Base-by-base conservation (phyloP, 306 rosid genomes). In the Inga leiocalycina region DNA sequence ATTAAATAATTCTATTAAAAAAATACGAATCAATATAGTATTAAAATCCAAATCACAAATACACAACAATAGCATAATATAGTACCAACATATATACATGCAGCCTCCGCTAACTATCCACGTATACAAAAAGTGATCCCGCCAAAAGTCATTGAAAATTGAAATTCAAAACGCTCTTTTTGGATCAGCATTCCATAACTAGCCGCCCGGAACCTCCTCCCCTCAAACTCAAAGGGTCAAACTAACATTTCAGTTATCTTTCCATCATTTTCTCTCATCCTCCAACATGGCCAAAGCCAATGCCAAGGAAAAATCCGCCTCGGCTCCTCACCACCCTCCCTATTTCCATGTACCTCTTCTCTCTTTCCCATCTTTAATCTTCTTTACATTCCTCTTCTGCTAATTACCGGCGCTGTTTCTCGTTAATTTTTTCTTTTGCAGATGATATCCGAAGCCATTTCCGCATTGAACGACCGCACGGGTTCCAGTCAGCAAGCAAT, bases 401-500 rank as follows among this genome's bases (percentile, higher is more conserved):
- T 32, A 24, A 13, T 32, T 8, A 27, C 64, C 13, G n/a, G 16
- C 5, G 2, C 34, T 27, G 44, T 27, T 4, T 76, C 41, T 56
- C 7, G 22, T 27, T 39, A 5, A 5, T 39, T 59, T n/a, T 1
- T 51, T 8, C 48, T 46, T 72, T 64, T 79, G 27, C 82, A 85
- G 88, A 81, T 85, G 88, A 81, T 85, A 5, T 51, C 65, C 2
- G 88, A 85, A 13, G 88, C 84, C 11, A 76, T 84, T 35, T 22
- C 87, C 2, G 48, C 84, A 17, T 48, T 84, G 87, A 80, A 76
- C 11, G 87, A 84, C 7, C 74, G 87, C 70, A 70, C 69, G 12
- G 87, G 87, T 19, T 84, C 87, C 6, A 84, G 87, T 39, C 84
- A 80, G 10, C 81, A 67, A 39, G 84, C 87, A 8, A 80, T 84